Conservation (phyloP, 192 early-diverging fungal genomes). For the Jimgerdemannia flammicorona region DNA sequence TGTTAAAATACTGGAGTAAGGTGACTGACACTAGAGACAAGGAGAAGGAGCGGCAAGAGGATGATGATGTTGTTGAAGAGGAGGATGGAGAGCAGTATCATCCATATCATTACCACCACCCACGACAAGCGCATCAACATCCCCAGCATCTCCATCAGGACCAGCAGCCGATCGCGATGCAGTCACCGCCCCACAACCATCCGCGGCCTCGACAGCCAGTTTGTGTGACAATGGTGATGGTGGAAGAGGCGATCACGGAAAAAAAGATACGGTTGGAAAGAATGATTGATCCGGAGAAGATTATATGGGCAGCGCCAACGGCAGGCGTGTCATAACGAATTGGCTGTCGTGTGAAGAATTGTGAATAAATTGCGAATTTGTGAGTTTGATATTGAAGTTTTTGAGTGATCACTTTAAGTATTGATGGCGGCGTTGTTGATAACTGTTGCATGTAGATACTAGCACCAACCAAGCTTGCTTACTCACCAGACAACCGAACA, state of each 20-base stretch:
- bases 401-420: no score
- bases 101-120: background rate
- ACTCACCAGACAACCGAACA: no score
- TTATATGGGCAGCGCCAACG: background rate
- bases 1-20: slow-evolving; percentile 10
- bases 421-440: no score
- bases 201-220: background rate
- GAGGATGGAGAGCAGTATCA: background rate
- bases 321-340: background rate
- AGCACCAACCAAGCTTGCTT: no score
- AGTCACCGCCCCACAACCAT: background rate
- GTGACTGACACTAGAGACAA: background rate
- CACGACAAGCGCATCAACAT: background rate
- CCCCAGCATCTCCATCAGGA: background rate
- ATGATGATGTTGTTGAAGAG: background rate
- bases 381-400: no score
- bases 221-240: background rate
- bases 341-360: no score
- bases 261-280: background rate
- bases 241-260: background rate
- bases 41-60: background rate
- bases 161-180: background rate
- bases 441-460: no score
- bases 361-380: background rate
- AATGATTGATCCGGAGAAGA: background rate